These are phyloP conservation scores for Persicaria tinctoria DNA, from an alignment of 148 eudicot genomes.

Conservation along the genomic window DNA sequence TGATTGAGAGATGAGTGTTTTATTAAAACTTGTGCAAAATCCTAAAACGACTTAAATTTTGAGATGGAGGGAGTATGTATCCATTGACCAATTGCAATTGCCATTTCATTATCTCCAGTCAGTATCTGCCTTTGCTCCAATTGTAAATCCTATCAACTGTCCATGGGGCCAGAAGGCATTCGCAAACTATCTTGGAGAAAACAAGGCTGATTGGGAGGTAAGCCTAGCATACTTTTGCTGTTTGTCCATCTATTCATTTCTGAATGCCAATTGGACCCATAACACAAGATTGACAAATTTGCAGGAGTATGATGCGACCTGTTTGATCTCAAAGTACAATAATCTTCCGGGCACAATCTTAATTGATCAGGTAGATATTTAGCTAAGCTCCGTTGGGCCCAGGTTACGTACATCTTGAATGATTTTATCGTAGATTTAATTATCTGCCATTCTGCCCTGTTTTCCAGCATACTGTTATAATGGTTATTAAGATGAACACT, in stretches of 20 bases:
- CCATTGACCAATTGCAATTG: not conserved
- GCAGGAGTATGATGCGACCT: constrained; percentile 95
- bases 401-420: not conserved
- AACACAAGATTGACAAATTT: constrained; percentile 11
- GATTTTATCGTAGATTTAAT: not conserved
- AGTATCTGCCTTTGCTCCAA: constrained; percentile 90
- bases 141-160: constrained; percentile 72
- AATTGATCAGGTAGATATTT: constrained; percentile 74
- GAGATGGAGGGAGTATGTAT: not conserved
- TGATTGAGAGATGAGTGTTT: no score
- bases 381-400: not conserved
- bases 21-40: no score
- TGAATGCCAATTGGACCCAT: not conserved
- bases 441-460: not conserved
- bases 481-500: not conserved
- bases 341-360: constrained; percentile 68
- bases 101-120: constrained; percentile 40
- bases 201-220: constrained; percentile 92
- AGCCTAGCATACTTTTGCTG: constrained; percentile 3
- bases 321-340: constrained; percentile 60
- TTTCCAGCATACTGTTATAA: not conserved
- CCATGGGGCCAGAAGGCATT: constrained; percentile 99
- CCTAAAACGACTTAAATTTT: no score
- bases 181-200: constrained; percentile 78
- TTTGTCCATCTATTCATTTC: not conserved